Conservation (phyloP, 208 protist genomes). For the Phytomonas sp. region DNA sequence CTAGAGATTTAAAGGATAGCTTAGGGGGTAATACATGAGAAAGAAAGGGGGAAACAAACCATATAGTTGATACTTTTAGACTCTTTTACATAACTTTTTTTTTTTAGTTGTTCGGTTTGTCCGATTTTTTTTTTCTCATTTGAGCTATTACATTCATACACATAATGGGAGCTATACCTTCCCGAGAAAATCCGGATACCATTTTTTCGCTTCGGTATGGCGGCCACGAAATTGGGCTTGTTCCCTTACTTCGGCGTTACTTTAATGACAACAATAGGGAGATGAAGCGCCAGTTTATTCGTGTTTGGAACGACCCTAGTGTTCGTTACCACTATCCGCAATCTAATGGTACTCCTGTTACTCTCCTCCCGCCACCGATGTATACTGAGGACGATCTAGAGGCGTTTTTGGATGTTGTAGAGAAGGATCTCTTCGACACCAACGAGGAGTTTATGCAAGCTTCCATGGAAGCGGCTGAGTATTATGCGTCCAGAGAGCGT, state of each 20-base stretch:
- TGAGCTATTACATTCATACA: not conserved
- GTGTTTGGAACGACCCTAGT: constrained; percentile 62
- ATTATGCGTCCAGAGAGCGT: no score
- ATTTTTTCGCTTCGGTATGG: constrained; percentile 66
- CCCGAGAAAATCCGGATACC: constrained; percentile 28
- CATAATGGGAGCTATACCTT: constrained; percentile 46
- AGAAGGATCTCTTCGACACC: constrained; percentile 41
- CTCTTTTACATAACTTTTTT: not conserved
- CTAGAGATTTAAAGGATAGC: no score
- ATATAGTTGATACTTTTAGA: not conserved
- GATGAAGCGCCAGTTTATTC: constrained; percentile 50
- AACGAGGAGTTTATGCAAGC: constrained; percentile 36
- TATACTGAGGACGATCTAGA: constrained; percentile 52
- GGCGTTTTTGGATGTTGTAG: constrained; percentile 31
- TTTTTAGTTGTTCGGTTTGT: constrained; percentile 7
- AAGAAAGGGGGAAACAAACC: no score
- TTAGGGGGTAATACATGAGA: no score
- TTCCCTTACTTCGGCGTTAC: constrained; percentile 42
- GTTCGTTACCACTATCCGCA: constrained; percentile 63
- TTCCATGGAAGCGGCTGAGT: no score
- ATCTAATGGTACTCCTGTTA: constrained; percentile 24
- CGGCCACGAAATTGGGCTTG: constrained; percentile 58
- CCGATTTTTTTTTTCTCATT: not conserved
- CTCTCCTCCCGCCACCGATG: constrained; percentile 28
- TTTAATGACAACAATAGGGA: constrained; percentile 27